These are phyloP conservation scores for Pistacia atlantica DNA, from an alignment of 345 rosid genomes.

Conservation along the genomic window DNA sequence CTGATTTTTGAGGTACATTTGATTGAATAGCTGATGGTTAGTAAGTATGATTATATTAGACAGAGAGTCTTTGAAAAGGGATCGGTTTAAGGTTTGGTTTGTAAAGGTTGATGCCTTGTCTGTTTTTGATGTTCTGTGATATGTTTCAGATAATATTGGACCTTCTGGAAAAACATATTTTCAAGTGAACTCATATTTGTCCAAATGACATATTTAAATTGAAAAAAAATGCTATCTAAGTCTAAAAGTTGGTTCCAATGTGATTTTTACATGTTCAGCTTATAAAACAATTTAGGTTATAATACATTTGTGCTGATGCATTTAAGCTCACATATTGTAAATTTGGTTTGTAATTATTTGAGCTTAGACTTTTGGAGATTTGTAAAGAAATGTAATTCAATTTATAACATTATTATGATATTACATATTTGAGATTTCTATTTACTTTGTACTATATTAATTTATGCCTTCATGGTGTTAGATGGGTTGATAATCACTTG, in stretches of 20 bases:
- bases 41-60: background rate
- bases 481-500: slow-evolving; percentile 95
- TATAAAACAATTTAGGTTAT: background rate
- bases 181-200: no score
- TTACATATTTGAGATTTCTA: no score
- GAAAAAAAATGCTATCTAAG: background rate
- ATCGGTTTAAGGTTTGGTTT: background rate
- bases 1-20: background rate
- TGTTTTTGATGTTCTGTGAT: background rate
- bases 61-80: background rate
- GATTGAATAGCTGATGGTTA: background rate
- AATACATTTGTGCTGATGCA: background rate
- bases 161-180: background rate
- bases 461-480: slow-evolving; percentile 24
- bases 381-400: background rate
- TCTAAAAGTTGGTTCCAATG: background rate
- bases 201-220: background rate
- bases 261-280: background rate
- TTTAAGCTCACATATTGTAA: background rate
- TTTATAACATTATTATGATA: no score
- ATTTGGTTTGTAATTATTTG: background rate
- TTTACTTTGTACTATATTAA: background rate
- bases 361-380: background rate
- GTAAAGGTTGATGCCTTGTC: background rate
- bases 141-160: background rate